A percentile compares a stretch with the other conserved stretches of the same genome.
These are phyloP conservation scores for Monosporascus sp. DNA, from an alignment of 2,329 filamentous ascomycete genomes.

Conservation along the genomic window DNA sequence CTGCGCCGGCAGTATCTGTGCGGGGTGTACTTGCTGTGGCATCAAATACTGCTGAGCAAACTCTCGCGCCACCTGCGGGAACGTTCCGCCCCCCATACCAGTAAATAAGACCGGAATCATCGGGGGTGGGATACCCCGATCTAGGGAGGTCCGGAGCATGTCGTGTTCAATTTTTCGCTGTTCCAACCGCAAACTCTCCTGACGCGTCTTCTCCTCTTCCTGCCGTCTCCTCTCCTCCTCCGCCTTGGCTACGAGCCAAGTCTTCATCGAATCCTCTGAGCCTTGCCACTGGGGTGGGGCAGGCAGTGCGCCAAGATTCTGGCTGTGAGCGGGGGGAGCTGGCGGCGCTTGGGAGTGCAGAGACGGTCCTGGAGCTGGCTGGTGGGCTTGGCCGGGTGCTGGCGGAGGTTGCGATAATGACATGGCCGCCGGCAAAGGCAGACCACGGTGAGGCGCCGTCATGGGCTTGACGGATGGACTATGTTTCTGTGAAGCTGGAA, in stretches of 20 bases:
- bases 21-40: constrained; percentile 43
- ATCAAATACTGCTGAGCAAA: constrained; percentile 62
- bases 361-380: constrained; percentile 19
- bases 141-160: constrained; percentile 64
- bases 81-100: constrained; percentile 59
- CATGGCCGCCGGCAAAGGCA: constrained; percentile 65
- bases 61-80: constrained; percentile 58
- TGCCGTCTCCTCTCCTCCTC: constrained; percentile 70
- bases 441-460: constrained; percentile 63
- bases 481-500: constrained; percentile 35
- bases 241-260: constrained; percentile 64
- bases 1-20: constrained; percentile 46
- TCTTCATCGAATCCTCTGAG: constrained; percentile 64
- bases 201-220: constrained; percentile 65
- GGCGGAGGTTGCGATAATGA: constrained; percentile 42
- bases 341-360: constrained; percentile 26
- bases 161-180: constrained; percentile 68
- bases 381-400: constrained; percentile 24
- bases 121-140: constrained; percentile 65
- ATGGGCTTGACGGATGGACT: constrained; percentile 52
- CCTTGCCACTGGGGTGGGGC: constrained; percentile 61
- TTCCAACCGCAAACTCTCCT: constrained; percentile 63
- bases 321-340: constrained; percentile 30
- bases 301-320: constrained; percentile 51
- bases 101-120: constrained; percentile 73